These are phyloP conservation scores for Trichoderma cornu-damae DNA, from an alignment of 2,329 filamentous ascomycete species.

Conservation along the genomic window DNA sequence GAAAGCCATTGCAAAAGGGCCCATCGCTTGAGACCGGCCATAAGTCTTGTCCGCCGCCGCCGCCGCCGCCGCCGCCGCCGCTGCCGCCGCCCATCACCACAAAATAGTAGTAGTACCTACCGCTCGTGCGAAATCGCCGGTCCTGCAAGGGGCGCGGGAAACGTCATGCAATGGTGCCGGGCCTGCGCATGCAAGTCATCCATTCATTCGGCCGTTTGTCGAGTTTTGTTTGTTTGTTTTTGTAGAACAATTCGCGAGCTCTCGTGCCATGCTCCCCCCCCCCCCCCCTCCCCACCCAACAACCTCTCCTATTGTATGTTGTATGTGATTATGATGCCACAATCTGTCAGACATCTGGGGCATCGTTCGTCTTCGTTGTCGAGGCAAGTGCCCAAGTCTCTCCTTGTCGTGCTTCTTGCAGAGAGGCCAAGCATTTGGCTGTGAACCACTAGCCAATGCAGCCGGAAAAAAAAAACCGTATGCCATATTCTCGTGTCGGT, in stretches of 20 bases:
- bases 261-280: neutral
- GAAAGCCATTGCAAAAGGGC: neutral
- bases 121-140: neutral
- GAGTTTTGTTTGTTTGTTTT: too few relatives aligned
- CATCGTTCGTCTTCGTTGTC: too few relatives aligned
- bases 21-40: neutral
- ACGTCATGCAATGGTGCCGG: slow-evolving; percentile 15
- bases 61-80: neutral
- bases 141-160: slow-evolving; percentile 8
- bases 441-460: too few relatives aligned
- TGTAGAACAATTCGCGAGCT: too few relatives aligned
- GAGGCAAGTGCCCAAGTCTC: too few relatives aligned
- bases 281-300: too few relatives aligned
- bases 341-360: too few relatives aligned
- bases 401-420: too few relatives aligned
- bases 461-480: too few relatives aligned
- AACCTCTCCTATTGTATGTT: neutral
- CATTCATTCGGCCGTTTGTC: slow-evolving; percentile 5
- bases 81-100: neutral
- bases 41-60: neutral
- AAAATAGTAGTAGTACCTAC: neutral
- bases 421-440: too few relatives aligned
- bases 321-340: too few relatives aligned
- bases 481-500: too few relatives aligned
- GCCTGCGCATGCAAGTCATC: slow-evolving; percentile 15